Evolutionary conservation across 2,329 filamentous ascomycete genomes (phyloP).

Genomic region (Curvularia lunata): DNA sequence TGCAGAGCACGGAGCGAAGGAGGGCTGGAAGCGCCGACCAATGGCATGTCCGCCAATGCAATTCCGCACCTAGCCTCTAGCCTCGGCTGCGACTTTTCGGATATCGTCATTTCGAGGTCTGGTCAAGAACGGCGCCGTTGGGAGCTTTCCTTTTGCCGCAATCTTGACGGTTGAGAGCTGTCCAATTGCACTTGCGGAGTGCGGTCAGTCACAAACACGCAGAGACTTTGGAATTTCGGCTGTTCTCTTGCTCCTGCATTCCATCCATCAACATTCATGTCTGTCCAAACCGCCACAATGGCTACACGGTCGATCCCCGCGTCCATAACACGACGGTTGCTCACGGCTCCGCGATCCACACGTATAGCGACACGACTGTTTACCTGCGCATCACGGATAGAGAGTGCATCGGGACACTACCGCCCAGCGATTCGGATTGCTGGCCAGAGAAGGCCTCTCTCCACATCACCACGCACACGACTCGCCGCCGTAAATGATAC

Average conservation of each 20-base stretch:
- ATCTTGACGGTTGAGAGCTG: slow-evolving; percentile 13
- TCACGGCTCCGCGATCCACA: slow-evolving; percentile 28
- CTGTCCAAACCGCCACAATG: slow-evolving; percentile 33
- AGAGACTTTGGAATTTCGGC: slow-evolving; percentile 1
- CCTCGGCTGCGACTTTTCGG: slow-evolving; percentile 31
- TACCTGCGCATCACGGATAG: slow-evolving; percentile 23
- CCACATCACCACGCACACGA: slow-evolving; percentile 39
- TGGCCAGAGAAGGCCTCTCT: slow-evolving; percentile 48
- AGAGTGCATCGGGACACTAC: slow-evolving; percentile 27
- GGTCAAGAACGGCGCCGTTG: slow-evolving; percentile 25
- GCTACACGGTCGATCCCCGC: slow-evolving; percentile 40
- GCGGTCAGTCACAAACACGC: slow-evolving; percentile 2
- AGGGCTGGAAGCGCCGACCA: slow-evolving; percentile 17
- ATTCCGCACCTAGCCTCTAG: slow-evolving; percentile 40
- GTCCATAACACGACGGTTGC: slow-evolving; percentile 36
- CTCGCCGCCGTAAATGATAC: slow-evolving; percentile 49
- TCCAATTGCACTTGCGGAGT: slow-evolving; percentile 4
- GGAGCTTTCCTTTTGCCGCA: slow-evolving; percentile 16
- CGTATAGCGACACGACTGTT: slow-evolving; percentile 30
- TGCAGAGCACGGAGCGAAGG: neutral
- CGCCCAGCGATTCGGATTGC: slow-evolving; percentile 46
- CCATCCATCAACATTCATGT: neutral
- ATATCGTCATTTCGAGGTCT: slow-evolving; percentile 28
- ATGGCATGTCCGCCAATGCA: slow-evolving; percentile 29
- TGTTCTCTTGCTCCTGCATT: neutral